Conservation (phyloP, 768 basidiomycete species). For the Gloeophyllum trabeum region DNA sequence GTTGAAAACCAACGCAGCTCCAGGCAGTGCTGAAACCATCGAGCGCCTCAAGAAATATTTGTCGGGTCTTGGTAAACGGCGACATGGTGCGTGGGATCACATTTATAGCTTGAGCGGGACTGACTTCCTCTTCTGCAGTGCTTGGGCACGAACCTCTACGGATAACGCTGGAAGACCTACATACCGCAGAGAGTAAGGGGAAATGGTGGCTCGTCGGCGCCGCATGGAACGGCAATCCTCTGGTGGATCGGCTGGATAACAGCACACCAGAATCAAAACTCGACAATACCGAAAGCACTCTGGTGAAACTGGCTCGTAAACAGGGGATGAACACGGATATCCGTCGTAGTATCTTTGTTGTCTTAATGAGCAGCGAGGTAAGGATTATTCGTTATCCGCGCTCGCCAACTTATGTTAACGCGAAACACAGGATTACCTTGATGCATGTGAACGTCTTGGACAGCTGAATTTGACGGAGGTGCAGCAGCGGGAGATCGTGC, state of each 20-base stretch:
- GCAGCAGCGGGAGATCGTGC: constrained; percentile 92
- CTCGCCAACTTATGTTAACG: neutral
- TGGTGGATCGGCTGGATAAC: constrained; percentile 54
- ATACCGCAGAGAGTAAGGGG: constrained; percentile 71
- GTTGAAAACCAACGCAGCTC: constrained; percentile 49
- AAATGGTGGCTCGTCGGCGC: constrained; percentile 99
- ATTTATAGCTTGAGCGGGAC: neutral
- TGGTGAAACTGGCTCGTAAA: constrained; percentile 75
- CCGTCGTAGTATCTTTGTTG: constrained; percentile 81
- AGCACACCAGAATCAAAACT: constrained; percentile 14
- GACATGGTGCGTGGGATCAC: constrained; percentile 39
- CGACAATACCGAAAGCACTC: constrained; percentile 23
- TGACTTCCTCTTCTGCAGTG: constrained; percentile 32
- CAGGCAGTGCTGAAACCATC: constrained; percentile 65
- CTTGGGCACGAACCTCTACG: constrained; percentile 79
- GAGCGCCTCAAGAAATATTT: constrained; percentile 87
- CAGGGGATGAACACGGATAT: constrained; percentile 99
- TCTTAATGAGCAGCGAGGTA: constrained; percentile 93
- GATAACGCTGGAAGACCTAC: constrained; percentile 78
- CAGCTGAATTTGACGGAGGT: constrained; percentile 78
- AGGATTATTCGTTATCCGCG: neutral
- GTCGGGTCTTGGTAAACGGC: constrained; percentile 60
- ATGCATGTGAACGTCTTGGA: constrained; percentile 84
- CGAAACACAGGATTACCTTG: constrained; percentile 94
- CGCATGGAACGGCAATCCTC: constrained; percentile 89